Conservation (phyloP, 1,284 basidiomycete genomes). For the Pascua guehoae region DNA sequence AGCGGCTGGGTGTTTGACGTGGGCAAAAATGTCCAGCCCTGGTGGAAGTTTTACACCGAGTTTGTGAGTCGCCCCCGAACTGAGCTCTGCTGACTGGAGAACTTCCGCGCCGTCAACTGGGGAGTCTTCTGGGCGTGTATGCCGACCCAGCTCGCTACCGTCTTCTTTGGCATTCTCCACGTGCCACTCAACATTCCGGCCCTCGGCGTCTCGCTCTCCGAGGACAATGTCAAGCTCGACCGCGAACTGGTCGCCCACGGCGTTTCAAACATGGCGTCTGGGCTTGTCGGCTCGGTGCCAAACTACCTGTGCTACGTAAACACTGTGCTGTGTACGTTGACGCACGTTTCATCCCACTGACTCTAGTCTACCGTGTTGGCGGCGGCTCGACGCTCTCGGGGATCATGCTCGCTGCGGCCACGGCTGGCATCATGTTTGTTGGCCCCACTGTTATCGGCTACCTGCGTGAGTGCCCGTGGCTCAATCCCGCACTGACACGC, state of each 20-base stretch:
- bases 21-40: slow-evolving; percentile 59
- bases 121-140: slow-evolving; percentile 67
- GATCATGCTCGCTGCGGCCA: slow-evolving; percentile 77
- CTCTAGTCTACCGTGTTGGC: slow-evolving; percentile 81
- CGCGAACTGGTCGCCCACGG: slow-evolving; percentile 91
- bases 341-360: neutral
- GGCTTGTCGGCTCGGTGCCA: slow-evolving; percentile 66
- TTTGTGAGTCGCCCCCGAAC: slow-evolving; percentile 55
- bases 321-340: slow-evolving; percentile 65
- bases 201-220: slow-evolving; percentile 84
- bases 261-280: slow-evolving; percentile 81
- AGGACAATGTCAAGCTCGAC: slow-evolving; percentile 86
- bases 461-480: slow-evolving; percentile 63
- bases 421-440: slow-evolving; percentile 67
- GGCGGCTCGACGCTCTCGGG: slow-evolving; percentile 80
- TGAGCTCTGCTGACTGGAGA: slow-evolving; percentile 34
- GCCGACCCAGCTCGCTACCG: slow-evolving; percentile 54
- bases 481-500: slow-evolving; percentile 6
- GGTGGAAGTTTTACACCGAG: slow-evolving; percentile 78
- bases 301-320: slow-evolving; percentile 69
- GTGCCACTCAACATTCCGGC: slow-evolving; percentile 93
- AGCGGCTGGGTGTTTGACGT: slow-evolving; percentile 89
- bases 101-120: slow-evolving; percentile 62
- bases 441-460: slow-evolving; percentile 72
- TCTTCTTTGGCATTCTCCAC: slow-evolving; percentile 67